Evolutionary conservation across 2,329 filamentous ascomycete genomes (phyloP).

Genomic region (Dothiorella sarmentorum): DNA sequence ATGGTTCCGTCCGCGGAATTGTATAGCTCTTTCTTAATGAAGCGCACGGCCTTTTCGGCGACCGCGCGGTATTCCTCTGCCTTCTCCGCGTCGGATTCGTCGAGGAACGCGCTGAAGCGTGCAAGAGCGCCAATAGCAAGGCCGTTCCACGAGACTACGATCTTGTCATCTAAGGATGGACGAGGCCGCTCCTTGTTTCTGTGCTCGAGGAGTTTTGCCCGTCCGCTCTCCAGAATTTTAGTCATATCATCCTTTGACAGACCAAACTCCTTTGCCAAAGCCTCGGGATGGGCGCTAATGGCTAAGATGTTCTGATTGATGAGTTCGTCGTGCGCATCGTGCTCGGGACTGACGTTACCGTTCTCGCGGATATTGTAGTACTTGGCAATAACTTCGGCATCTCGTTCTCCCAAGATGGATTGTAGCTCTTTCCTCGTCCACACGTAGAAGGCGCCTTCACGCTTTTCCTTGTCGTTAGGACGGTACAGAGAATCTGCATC

Average conservation of each 20-base stretch:
- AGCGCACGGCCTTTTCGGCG: conserved; percentile 66
- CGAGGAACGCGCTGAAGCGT: conserved; percentile 66
- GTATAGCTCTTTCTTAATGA: conserved; percentile 73
- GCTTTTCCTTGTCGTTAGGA: conserved; percentile 73
- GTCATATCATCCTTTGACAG: conserved; percentile 67
- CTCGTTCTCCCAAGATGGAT: conserved; percentile 64
- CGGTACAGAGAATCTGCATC: conserved; percentile 80
- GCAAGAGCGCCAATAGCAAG: conserved; percentile 82
- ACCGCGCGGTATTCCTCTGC: conserved; percentile 60
- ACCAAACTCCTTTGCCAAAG: conserved; percentile 72
- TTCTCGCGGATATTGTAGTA: conserved; percentile 82
- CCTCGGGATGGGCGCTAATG: conserved; percentile 63
- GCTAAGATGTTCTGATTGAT: conserved; percentile 88
- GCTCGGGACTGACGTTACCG: conserved; percentile 77
- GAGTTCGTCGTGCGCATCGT: conserved; percentile 91
- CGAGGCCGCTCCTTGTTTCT: conserved; percentile 70
- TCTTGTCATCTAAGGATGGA: conserved; percentile 82
- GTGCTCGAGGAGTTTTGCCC: conserved; percentile 65
- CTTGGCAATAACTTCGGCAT: conserved; percentile 70
- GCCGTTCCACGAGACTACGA: conserved; percentile 84
- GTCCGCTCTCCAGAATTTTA: conserved; percentile 63
- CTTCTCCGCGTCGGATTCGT: conserved; percentile 46
- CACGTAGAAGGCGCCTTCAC: conserved; percentile 89
- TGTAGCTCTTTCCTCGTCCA: conserved; percentile 90
- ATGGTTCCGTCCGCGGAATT: conserved; percentile 60